Conservation (phyloP, 2,329 filamentous ascomycete species). For the Gyromitra esculenta region DNA sequence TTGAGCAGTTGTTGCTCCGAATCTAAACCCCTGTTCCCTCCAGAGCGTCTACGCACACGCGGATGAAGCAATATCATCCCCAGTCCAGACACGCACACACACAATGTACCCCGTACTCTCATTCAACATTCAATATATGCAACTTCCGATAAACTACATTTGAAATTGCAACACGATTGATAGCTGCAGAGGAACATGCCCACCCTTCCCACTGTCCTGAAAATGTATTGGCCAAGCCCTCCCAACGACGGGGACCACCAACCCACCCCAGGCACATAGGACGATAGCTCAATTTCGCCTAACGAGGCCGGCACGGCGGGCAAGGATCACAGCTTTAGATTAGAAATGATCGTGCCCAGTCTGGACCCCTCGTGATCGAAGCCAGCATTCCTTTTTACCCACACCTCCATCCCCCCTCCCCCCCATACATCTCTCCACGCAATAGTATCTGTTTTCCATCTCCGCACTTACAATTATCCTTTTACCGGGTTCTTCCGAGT, state of each 20-base stretch:
- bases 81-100: slow-evolving; percentile 20
- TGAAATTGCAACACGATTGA: slow-evolving; percentile 37
- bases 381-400: slow-evolving; percentile 50
- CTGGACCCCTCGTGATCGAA: slow-evolving; percentile 49
- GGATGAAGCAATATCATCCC: slow-evolving; percentile 31
- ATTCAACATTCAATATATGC: slow-evolving; percentile 44
- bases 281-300: slow-evolving; percentile 34
- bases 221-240: slow-evolving; percentile 23
- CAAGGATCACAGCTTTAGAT: slow-evolving; percentile 52
- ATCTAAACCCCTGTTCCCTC: slow-evolving; percentile 27
- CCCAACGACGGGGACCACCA: slow-evolving; percentile 27
- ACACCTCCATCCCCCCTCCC: slow-evolving; percentile 1
- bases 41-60: slow-evolving; percentile 38
- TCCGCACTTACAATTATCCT: slow-evolving; percentile 43
- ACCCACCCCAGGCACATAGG: slow-evolving; percentile 15
- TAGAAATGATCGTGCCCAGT: slow-evolving; percentile 48
- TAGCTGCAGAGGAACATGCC: slow-evolving; percentile 28
- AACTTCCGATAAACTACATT: slow-evolving; percentile 42
- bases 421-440: slow-evolving; percentile 34
- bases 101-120: slow-evolving; percentile 38
- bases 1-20: slow-evolving; percentile 30
- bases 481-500: slow-evolving; percentile 44
- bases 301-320: slow-evolving; percentile 24
- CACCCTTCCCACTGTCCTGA: slow-evolving; percentile 9
- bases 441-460: slow-evolving; percentile 28